Base-by-base conservation (phyloP, 2,329 filamentous ascomycete genomes). In the Didymellaceae sp. region DNA sequence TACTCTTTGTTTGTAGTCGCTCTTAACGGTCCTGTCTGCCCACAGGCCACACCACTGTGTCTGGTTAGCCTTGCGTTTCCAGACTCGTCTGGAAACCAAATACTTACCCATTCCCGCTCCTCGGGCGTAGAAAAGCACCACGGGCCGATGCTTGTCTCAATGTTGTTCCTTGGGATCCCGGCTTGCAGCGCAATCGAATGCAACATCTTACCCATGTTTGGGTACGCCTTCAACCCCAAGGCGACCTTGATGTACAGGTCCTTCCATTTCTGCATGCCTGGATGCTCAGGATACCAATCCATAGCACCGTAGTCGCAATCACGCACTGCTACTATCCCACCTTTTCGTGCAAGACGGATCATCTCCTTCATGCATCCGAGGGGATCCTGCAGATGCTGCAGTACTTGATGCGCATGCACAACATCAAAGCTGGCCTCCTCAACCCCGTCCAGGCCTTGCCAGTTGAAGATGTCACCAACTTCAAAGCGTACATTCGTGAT, bases 321-420 rank as follows among this genome's bases (percentile, higher is more conserved):
- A n/a, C 73, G 62, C 6, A 71, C 57, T 0, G 80, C 82, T 16
- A 86, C 67, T 4, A 85, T 71, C 2, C 83, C 83, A 3, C 79
- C 80, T 5, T 70, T 66, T 59, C 81, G 83, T 17, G 75, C 69
- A 1, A 86, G 80, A 0, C 80, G 75, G 10, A 77, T 74, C 80
- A 86, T 82, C 59, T 83, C 80, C 17, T 70, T 67, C 50, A 86
- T 65, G 3, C 80, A 78, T 2, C 67, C 62, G 0, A 81, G 67
- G 0, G 82, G 82, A 52, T 81, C 74, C 17, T 71, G 66, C 4
- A 86, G 69, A 65, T 86, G 84, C 55, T 80, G 77, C 8, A 86
- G 72, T 3, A 86, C 78, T 61, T 86, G 82, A 59, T 84, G 81
- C 18, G 77, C 78, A 58, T 81, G 80, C 6, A 86, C 82, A n/a